Base-by-base conservation (phyloP, 1,284 basidiomycete genomes). In the Cystobasidium slooffiae region DNA sequence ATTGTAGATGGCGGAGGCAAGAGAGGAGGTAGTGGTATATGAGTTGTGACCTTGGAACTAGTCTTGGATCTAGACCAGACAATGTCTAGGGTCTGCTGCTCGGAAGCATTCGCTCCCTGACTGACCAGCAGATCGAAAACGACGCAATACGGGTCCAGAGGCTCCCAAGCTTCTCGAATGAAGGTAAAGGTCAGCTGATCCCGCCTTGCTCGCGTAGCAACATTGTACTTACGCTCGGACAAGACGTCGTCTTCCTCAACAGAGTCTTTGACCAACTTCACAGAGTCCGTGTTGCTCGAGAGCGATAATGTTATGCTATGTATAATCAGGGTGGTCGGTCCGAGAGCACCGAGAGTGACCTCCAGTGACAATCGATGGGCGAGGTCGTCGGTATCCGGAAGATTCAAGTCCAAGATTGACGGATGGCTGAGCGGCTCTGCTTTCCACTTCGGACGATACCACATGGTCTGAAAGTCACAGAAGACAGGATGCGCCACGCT, bases 401-500 rank as follows among this genome's bases (percentile, higher is more conserved):
- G 12, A 8, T 49, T 24, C 18, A 47, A 9, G 1, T 9, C 47
- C 37, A 66, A 31, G 6, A 52, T 20, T 39, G 39, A 52, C 18
- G 6, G 7, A 53, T 20, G 12, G 4, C 41, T 52, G 51, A 24
- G 10, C 22, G 12, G 1, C 24, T 18, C 39, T 16, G 47, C 0
- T 31, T 16, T 7, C 14, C 14, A 47, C 37, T 52, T 20, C 18
- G 41, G 55, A 1, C 61, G 46, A 49, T 53, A 55, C 56, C 49
- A 72, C 9, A 61, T 43, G 3, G 63, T 1, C n/a, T 52, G 37
- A 22, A 43, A 56, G n/a, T 73, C 70, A 43, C 70, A 73, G 52
- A 73, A 73, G 63, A 73, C 65, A 22, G 70, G 70, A 41, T 73
- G 70, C 2, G 24, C 63, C 12, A 53, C 52, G 7, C 47, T 18